Percentiles rank a stretch among this genome's conserved stretches.
phyloP scores from a whole-genome alignment of 2,329 filamentous ascomycete species.

The Xylariaceae sp. region DNA sequence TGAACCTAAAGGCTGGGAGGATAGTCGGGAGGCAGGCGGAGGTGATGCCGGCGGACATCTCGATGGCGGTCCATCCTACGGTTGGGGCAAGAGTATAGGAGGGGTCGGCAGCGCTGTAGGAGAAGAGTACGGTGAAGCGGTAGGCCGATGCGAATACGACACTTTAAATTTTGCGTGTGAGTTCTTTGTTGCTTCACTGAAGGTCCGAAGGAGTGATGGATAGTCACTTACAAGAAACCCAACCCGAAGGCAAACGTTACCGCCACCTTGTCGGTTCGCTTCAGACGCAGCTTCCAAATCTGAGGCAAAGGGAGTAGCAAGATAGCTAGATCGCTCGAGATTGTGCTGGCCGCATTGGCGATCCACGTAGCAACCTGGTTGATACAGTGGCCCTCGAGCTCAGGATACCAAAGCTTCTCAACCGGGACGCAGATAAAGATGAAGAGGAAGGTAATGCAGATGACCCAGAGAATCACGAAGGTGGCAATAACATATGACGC shows the following conservation, averaged over 20 bases:
- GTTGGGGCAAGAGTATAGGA: constrained; percentile 43
- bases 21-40: constrained; percentile 51
- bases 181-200: background rate
- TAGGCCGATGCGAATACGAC: constrained; percentile 46
- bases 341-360: constrained; percentile 42
- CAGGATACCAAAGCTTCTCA: constrained; percentile 43
- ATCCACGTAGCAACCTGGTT: constrained; percentile 47
- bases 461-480: constrained; percentile 43
- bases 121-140: constrained; percentile 42
- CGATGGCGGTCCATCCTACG: constrained; percentile 44
- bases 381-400: constrained; percentile 42
- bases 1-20: constrained; percentile 37
- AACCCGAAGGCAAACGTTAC: constrained; percentile 40
- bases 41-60: constrained; percentile 46
- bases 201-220: accelerated
- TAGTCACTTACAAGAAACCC: constrained; percentile 37
- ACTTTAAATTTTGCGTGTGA: constrained; percentile 16
- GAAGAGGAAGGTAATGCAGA: constrained; percentile 44
- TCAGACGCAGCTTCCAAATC: constrained; percentile 42
- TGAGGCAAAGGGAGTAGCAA: constrained; percentile 39
- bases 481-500: constrained; percentile 35
- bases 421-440: constrained; percentile 50
- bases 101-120: constrained; percentile 35
- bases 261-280: constrained; percentile 37
- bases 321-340: constrained; percentile 43